Percentiles rank a stretch among this genome's conserved stretches.
Conservation (phyloP, 2,329 filamentous ascomycete genomes). For the Scedosporium dehoogii region DNA sequence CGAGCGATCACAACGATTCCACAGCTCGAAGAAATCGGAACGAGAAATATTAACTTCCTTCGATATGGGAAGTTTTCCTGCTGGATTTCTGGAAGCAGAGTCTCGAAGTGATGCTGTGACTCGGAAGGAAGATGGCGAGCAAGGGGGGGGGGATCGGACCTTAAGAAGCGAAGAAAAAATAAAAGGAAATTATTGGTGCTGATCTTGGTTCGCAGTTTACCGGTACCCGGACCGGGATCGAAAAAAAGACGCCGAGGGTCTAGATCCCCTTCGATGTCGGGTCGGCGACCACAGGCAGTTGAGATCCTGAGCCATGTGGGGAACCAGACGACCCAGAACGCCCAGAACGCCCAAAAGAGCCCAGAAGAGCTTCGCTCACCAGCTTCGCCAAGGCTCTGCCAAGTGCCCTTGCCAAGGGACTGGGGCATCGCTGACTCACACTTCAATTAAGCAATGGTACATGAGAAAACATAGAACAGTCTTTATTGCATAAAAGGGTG, state of each 20-base stretch:
- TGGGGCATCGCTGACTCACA: too few species aligned
- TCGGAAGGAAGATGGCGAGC: neutral
- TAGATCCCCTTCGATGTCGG: neutral
- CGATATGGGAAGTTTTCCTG: neutral
- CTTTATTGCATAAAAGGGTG: too few species aligned
- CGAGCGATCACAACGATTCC: neutral
- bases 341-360: too few species aligned
- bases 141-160: neutral
- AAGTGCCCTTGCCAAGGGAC: too few species aligned
- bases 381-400: too few species aligned
- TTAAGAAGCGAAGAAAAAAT: neutral
- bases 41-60: neutral
- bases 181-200: neutral
- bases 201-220: neutral
- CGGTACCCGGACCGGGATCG: neutral
- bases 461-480: too few species aligned
- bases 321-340: neutral
- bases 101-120: neutral
- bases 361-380: too few species aligned
- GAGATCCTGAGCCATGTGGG: neutral
- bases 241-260: neutral
- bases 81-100: neutral
- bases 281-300: neutral
- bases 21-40: neutral
- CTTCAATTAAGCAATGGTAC: too few species aligned